phyloP scores from a whole-genome alignment of 78 protist genomes.

The Acrasis kona region DNA sequence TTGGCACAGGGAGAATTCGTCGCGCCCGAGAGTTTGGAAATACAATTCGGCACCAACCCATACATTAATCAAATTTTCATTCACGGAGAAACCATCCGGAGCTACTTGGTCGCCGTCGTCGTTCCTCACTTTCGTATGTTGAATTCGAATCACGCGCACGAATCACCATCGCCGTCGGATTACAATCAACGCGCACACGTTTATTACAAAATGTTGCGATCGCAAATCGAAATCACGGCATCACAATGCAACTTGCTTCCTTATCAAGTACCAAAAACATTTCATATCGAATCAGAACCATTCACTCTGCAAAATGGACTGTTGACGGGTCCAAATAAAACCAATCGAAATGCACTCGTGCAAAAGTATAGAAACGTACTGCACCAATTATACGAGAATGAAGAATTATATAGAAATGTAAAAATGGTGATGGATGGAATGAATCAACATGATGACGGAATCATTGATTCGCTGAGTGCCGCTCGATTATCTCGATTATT shows the following conservation, averaged over 20 bases:
- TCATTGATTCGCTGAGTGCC: too few relatives aligned
- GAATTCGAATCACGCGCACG: too few relatives aligned
- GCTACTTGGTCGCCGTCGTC: neutral
- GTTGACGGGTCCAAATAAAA: neutral
- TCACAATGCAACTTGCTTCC: neutral
- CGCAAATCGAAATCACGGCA: neutral
- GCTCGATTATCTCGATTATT: too few relatives aligned
- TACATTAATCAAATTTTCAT: neutral
- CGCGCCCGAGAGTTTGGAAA: conserved; percentile 7
- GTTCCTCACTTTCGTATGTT: neutral
- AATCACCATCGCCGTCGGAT: neutral
- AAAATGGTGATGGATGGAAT: too few relatives aligned
- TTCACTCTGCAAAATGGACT: neutral
- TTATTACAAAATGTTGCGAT: neutral
- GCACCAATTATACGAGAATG: too few relatives aligned
- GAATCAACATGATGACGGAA: too few relatives aligned
- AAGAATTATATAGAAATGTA: too few relatives aligned
- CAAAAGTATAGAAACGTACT: too few relatives aligned
- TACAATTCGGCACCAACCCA: neutral
- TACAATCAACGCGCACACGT: neutral
- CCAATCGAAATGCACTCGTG: too few relatives aligned
- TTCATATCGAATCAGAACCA: neutral
- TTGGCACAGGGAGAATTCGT: conserved; percentile 27
- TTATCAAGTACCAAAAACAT: neutral
- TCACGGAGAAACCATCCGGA: neutral